Percentiles rank a stretch among this genome's conserved stretches.
These are phyloP conservation scores for Pyricularia sp. DNA, from an alignment of 2,329 filamentous ascomycete genomes.

Conservation along the genomic window DNA sequence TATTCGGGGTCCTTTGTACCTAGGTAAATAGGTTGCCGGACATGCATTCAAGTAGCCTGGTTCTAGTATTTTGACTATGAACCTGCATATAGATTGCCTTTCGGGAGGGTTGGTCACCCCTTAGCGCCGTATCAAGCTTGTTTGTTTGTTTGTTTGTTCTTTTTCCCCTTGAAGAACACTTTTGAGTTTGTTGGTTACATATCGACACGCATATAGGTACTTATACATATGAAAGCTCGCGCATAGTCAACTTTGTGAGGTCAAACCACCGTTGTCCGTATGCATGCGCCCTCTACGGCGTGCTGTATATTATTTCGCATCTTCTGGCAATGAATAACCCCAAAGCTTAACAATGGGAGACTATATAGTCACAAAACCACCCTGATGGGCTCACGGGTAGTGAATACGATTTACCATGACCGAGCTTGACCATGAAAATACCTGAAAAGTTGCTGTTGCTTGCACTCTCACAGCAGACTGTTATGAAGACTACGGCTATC, in stretches of 20 bases:
- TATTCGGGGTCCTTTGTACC: background rate
- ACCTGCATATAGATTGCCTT: background rate
- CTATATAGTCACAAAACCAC: background rate
- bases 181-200: background rate
- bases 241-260: background rate
- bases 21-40: background rate
- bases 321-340: background rate
- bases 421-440: background rate
- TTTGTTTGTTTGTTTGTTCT: background rate
- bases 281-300: background rate
- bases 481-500: background rate
- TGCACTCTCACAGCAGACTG: background rate
- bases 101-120: background rate
- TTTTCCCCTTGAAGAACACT: no score
- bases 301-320: background rate
- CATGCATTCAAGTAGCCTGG: background rate
- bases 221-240: background rate
- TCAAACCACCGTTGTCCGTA: background rate
- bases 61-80: background rate
- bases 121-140: background rate
- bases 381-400: background rate
- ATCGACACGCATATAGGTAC: background rate
- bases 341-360: background rate
- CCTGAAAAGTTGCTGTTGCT: background rate
- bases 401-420: background rate